Percentiles rank a stretch among this genome's conserved stretches.
Evolutionary conservation across 306 rosid genomes (phyloP).

Genomic region (Malus orientalis): DNA sequence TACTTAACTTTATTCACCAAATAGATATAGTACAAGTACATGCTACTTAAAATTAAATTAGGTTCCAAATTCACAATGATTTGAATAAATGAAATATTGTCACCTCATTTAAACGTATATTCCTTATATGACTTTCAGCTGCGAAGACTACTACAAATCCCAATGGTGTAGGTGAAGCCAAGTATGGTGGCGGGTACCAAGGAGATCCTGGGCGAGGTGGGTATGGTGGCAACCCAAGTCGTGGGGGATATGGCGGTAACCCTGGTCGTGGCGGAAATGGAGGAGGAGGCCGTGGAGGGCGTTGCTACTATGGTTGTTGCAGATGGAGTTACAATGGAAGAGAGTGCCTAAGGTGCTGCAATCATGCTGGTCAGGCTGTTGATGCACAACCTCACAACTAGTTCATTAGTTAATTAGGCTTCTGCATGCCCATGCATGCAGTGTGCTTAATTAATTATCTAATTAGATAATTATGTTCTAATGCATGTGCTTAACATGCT

Average conservation of each 20-base stretch:
- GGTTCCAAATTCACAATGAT: no score
- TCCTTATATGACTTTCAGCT: neutral
- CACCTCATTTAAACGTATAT: neutral
- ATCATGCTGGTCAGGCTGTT: constrained; percentile 39
- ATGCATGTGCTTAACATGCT: neutral
- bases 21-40: no score
- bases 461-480: neutral
- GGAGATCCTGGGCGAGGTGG: neutral
- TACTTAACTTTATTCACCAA: no score
- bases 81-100: neutral
- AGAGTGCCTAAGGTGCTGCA: constrained; percentile 41
- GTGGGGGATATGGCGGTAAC: neutral
- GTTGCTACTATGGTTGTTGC: constrained; percentile 44
- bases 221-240: neutral
- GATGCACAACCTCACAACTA: constrained; percentile 18
- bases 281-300: neutral
- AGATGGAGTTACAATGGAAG: constrained; percentile 13
- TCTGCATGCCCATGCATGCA: neutral
- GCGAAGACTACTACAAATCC: neutral
- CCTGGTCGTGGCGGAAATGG: neutral
- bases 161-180: constrained; percentile 4
- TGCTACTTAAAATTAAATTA: no score
- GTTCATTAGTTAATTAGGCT: neutral
- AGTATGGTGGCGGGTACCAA: constrained; percentile 6
- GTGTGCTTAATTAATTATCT: neutral